phyloP scores from a whole-genome alignment of 176 grass and related monocot genomes.

The Triticum turgidum region DNA sequence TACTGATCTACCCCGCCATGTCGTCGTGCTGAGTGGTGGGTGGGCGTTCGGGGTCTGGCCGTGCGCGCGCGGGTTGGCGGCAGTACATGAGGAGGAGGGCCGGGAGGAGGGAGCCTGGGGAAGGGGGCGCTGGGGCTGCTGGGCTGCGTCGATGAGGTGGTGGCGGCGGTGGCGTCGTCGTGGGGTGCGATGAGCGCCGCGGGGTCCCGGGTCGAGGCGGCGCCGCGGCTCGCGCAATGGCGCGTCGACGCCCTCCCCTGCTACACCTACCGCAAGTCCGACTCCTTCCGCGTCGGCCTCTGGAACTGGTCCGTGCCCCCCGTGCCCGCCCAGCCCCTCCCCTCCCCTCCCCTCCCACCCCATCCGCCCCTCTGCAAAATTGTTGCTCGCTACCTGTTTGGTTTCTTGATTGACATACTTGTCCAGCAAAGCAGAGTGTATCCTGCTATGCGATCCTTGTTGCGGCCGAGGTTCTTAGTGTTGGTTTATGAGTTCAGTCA shows the following conservation, averaged over 20 bases:
- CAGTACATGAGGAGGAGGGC: constrained; percentile 54
- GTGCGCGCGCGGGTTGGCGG: neutral
- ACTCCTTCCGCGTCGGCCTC: constrained; percentile 87
- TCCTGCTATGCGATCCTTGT: neutral
- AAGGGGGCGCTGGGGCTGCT: constrained; percentile 82
- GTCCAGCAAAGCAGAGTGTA: neutral
- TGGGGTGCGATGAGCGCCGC: constrained; percentile 61
- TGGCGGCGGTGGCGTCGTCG: constrained; percentile 68
- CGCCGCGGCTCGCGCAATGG: constrained; percentile 90
- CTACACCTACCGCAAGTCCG: constrained; percentile 85
- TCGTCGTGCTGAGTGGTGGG: neutral
- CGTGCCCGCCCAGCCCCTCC: no score
- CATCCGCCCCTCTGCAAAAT: neutral
- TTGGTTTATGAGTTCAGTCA: neutral
- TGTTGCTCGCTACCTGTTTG: neutral
- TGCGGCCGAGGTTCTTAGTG: neutral
- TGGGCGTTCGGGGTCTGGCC: neutral
- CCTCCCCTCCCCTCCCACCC: no score
- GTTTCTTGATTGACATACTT: neutral
- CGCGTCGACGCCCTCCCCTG: constrained; percentile 72
- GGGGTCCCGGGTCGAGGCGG: constrained; percentile 68
- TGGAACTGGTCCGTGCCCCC: constrained; percentile 76
- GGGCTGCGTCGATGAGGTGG: constrained; percentile 96
- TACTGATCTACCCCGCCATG: neutral
- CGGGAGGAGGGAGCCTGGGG: constrained; percentile 64